Base-by-base conservation (phyloP, 225 moss, liverwort and hornwort species). In the Marchantia paleacea region DNA sequence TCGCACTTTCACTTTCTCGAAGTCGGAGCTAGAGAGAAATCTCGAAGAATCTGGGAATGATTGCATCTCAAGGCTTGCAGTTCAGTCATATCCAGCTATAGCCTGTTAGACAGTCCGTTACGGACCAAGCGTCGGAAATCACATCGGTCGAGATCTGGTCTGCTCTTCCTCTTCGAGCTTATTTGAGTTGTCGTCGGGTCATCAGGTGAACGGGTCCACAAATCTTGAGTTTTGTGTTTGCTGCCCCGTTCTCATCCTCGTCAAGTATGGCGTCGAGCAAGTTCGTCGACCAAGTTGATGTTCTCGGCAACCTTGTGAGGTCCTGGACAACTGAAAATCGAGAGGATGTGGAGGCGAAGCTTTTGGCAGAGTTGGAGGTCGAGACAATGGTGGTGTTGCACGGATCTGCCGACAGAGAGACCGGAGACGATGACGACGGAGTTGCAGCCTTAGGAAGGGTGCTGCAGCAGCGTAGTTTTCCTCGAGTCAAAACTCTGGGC, bases 401-500 rank as follows among this genome's bases (percentile, higher is more conserved):
- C 28, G 79, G 79, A 79, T 52, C 28, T n/a, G 52, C 39, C 0
- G 68, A 79, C 22, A 69, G 51, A 28, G 69, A 69, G 52, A 69
- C 55, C 29, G 62, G 77, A 15, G 77, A 68, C 54, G 77, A 78
- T 25, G 69, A 79, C 53, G 52, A 79, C 22, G 68, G 52, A 10
- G 54, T 79, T 18, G 68, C 69, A 25, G 79, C 69, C 3, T 69
- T 79, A 4, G 79, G 65, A 19, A 52, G 68, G 30, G 26, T 69
- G 68, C 69, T 79, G 52, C 79, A 79, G 25, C 52, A 79, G 26
- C 67, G 69, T 3, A 7, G 26, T 6, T 79, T 68, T 16, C 79
- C 79, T 20, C 68, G 79, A 18, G 69, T 79, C 9, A 79, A 79
- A 15, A 69, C 79, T 69, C 29, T 79, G 58, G 79, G 79, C 30